Percentiles rank a stretch among this genome's conserved stretches.
Conservation (phyloP, 208 protist species). For the Leishmania arabica region DNA sequence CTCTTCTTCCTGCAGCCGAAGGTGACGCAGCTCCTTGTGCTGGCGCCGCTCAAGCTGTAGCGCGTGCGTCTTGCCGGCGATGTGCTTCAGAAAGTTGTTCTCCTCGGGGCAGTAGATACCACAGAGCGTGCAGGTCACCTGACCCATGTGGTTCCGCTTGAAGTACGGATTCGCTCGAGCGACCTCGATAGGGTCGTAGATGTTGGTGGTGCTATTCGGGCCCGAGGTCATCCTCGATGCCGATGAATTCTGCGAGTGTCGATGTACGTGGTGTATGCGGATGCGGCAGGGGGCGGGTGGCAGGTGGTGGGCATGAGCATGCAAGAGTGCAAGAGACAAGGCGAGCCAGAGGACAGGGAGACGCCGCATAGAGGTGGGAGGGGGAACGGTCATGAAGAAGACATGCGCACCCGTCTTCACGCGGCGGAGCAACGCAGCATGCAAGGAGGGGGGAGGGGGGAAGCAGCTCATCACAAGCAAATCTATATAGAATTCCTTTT, state of each 20-base stretch:
- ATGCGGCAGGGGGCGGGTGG: not conserved
- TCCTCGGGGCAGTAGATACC: conserved; percentile 80
- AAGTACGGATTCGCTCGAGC: conserved; percentile 70
- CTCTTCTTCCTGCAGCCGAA: conserved; percentile 71
- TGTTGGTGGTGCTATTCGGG: conserved; percentile 22
- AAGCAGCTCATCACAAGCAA: not conserved
- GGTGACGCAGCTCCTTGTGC: conserved; percentile 45
- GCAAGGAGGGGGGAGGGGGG: not conserved
- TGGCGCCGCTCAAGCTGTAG: conserved; percentile 69
- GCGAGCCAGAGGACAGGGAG: not conserved
- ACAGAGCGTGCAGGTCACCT: conserved; percentile 81
- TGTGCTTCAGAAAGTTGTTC: conserved; percentile 80
- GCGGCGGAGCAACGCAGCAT: no score
- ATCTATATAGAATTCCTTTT: not conserved
- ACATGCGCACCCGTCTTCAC: no score
- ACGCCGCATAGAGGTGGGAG: not conserved
- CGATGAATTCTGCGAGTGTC: not conserved
- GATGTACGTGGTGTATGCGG: not conserved
- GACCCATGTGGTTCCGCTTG: conserved; percentile 86
- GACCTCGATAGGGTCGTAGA: conserved; percentile 59
- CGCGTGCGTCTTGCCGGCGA: conserved; percentile 78
- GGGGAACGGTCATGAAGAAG: not conserved
- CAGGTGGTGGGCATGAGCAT: not conserved
- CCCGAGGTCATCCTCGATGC: conserved; percentile 12
- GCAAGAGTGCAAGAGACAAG: not conserved